Percentiles rank a stretch among this genome's conserved stretches.
Conservation (phyloP, 1,139 yeast genomes). For the Yamadazyma kanchanaburiensis region DNA sequence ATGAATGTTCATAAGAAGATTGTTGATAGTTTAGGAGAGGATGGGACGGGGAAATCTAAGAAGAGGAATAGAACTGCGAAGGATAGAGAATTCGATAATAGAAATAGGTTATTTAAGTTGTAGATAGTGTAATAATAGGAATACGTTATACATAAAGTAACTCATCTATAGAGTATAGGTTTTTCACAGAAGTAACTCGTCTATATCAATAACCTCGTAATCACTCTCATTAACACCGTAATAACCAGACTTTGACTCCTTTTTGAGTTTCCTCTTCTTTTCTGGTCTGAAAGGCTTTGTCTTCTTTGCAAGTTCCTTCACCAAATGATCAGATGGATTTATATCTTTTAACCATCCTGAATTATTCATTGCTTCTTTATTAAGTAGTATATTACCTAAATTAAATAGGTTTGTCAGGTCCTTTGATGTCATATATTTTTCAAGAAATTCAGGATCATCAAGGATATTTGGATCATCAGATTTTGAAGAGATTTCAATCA, state of each 20-base stretch:
- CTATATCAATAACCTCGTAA: conserved; percentile 33
- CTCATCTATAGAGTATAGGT: not conserved
- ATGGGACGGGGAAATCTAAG: conserved; percentile 35
- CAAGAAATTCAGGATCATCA: conserved; percentile 24
- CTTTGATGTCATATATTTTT: conserved; percentile 20
- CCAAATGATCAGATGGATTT: conserved; percentile 13
- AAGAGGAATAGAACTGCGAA: conserved; percentile 43
- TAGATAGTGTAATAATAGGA: conserved; percentile 11
- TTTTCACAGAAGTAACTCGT: conserved; percentile 21
- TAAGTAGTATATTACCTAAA: conserved; percentile 23
- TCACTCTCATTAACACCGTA: conserved; percentile 27
- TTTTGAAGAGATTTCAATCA: conserved; percentile 23
- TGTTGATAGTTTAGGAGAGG: conserved; percentile 37
- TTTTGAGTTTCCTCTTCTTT: conserved; percentile 14
- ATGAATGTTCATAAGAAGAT: conserved; percentile 30
- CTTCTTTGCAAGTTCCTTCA: conserved; percentile 16
- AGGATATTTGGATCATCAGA: conserved; percentile 18
- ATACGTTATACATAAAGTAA: not conserved
- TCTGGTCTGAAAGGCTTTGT: conserved; percentile 8
- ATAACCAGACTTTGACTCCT: conserved; percentile 13
- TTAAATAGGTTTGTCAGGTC: conserved; percentile 27
- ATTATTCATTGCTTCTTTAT: conserved; percentile 13
- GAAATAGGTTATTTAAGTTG: conserved; percentile 38
- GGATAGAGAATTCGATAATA: conserved; percentile 41
- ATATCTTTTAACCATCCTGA: conserved; percentile 17